These are phyloP conservation scores for Ramaria sp. DNA, from an alignment of 768 basidiomycete species.

Conservation along the genomic window DNA sequence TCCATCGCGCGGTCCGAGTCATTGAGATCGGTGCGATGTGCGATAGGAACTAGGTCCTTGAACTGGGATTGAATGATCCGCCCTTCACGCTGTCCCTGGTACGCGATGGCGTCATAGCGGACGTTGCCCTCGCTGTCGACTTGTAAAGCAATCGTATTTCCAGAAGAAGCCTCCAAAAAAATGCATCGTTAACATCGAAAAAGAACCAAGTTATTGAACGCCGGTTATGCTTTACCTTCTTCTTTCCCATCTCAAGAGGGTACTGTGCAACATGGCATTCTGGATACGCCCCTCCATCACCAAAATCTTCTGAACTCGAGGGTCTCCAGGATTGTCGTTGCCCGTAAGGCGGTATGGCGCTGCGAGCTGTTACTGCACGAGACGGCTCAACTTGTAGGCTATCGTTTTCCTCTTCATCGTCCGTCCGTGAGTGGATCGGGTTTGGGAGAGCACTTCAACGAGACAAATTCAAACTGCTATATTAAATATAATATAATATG, in stretches of 20 bases:
- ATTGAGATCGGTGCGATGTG: conserved; percentile 77
- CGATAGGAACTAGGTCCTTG: conserved; percentile 92
- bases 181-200: no score
- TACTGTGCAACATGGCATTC: conserved; percentile 98
- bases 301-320: conserved; percentile 70
- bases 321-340: conserved; percentile 83
- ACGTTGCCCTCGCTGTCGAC: conserved; percentile 96
- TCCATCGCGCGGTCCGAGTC: conserved; percentile 73
- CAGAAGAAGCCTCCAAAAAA: conserved; percentile 75
- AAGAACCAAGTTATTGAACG: no score
- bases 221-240: conserved; percentile 57
- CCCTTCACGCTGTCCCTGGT: conserved; percentile 83
- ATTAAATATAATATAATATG: neutral
- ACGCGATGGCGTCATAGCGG: conserved; percentile 93
- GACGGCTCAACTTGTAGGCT: conserved; percentile 20
- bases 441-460: conserved; percentile 44
- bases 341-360: conserved; percentile 72
- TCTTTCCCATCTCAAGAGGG: conserved; percentile 88
- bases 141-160: conserved; percentile 92
- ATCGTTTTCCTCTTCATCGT: conserved; percentile 57
- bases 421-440: conserved; percentile 42
- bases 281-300: conserved; percentile 81
- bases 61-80: conserved; percentile 90
- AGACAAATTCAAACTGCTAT: neutral
- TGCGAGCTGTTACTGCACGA: conserved; percentile 25